These are phyloP conservation scores for Magnolia officinalis DNA, from an alignment of 164 flowering plant species.

Conservation along the genomic window DNA sequence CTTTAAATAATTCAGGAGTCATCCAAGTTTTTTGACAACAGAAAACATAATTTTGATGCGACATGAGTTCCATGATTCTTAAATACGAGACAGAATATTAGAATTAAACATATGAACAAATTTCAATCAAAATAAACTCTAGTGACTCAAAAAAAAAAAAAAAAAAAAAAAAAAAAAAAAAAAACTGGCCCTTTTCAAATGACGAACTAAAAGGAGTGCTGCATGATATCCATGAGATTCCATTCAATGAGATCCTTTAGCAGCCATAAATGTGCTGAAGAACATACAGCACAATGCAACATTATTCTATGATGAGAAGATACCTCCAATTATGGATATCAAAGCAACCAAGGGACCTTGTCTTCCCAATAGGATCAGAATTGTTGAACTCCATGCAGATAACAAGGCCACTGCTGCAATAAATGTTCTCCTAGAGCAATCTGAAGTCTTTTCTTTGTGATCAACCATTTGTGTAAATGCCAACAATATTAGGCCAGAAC, in stretches of 20 bases:
- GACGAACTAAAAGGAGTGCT: neutral
- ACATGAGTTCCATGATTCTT: no score
- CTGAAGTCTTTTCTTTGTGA: conserved; percentile 15
- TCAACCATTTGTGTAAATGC: conserved; percentile 25
- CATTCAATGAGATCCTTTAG: no score
- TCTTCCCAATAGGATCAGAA: conserved; percentile 72
- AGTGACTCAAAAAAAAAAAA: no score
- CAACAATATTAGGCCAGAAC: conserved; percentile 47
- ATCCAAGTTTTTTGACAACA: no score
- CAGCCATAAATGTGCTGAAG: neutral
- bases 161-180: neutral
- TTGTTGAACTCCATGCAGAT: conserved; percentile 69
- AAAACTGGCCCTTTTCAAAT: neutral
- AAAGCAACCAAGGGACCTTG: conserved; percentile 77
- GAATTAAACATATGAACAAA: no score
- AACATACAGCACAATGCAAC: neutral
- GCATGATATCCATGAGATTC: neutral
- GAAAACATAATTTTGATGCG: no score
- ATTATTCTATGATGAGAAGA: conserved; percentile 1
- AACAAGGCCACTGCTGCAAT: conserved; percentile 51
- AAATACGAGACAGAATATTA: no score
- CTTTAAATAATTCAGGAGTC: no score
- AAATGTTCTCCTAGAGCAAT: conserved; percentile 26
- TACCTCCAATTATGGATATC: conserved; percentile 66
- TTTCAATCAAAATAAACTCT: no score